Evolutionary conservation across 371 early-diverging fungal species (phyloP).

Genomic region (Lichtheimia ornata): DNA sequence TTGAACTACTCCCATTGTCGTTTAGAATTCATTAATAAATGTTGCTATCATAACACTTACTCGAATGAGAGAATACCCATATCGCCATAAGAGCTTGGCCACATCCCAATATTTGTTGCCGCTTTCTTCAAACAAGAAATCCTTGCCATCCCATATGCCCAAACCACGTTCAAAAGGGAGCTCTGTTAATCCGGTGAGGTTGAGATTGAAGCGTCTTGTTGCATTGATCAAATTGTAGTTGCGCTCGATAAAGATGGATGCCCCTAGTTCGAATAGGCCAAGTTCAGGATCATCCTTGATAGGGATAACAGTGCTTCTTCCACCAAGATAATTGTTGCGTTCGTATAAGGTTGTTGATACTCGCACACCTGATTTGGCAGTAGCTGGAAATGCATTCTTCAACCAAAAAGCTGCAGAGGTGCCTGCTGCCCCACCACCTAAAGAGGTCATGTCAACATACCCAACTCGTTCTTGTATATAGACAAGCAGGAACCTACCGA

Average conservation of each 20-base stretch:
- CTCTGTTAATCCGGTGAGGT: slow-evolving; percentile 9
- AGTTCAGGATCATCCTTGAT: slow-evolving; percentile 38
- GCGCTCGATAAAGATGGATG: slow-evolving; percentile 63
- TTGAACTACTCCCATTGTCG: slow-evolving; percentile 13
- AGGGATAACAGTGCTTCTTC: slow-evolving; percentile 48
- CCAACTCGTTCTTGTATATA: background rate
- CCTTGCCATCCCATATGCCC: slow-evolving; percentile 56
- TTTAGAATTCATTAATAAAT: background rate
- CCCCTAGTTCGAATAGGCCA: slow-evolving; percentile 57
- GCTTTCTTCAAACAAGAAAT: slow-evolving; percentile 54
- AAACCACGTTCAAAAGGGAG: slow-evolving; percentile 15
- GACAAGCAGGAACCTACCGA: slow-evolving; percentile 23
- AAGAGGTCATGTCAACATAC: background rate
- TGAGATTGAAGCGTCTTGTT: slow-evolving; percentile 53
- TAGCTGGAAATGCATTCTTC: slow-evolving; percentile 39
- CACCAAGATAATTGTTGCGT: slow-evolving; percentile 50
- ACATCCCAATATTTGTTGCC: slow-evolving; percentile 46
- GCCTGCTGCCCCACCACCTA: slow-evolving; percentile 68
- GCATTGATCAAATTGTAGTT: slow-evolving; percentile 60
- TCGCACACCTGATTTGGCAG: slow-evolving; percentile 17
- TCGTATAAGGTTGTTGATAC: slow-evolving; percentile 57
- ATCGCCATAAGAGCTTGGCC: slow-evolving; percentile 47
- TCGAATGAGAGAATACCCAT: slow-evolving; percentile 53
- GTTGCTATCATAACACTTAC: slow-evolving; percentile 20
- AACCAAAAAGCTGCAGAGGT: slow-evolving; percentile 63